A percentile compares a stretch with the other conserved stretches of the same genome.
Conservation (phyloP, 2,329 filamentous ascomycete species). For the Paracamarosporium sp. region DNA sequence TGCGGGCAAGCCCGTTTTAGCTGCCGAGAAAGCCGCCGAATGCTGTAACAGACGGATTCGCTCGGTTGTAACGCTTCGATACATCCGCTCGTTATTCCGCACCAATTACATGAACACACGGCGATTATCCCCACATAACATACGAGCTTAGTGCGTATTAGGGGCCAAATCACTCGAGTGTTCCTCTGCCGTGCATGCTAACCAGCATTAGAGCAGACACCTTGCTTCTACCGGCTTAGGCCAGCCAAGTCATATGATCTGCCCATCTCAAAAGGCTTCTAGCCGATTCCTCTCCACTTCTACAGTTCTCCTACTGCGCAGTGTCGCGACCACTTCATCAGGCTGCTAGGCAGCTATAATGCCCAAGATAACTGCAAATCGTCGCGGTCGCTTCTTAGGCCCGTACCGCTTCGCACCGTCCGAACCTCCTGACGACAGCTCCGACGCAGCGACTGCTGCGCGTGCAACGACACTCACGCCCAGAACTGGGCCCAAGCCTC, state of each 20-base stretch:
- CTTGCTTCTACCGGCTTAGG: neutral
- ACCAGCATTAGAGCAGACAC: neutral
- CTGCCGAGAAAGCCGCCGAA: neutral
- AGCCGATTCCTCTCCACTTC: neutral
- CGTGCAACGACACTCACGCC: neutral
- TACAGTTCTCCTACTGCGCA: neutral
- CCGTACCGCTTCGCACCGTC: slow-evolving; percentile 5
- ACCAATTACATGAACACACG: neutral
- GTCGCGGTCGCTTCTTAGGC: slow-evolving; percentile 5
- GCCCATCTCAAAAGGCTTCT: neutral
- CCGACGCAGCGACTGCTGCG: neutral
- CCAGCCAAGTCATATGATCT: neutral
- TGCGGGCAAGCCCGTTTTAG: neutral
- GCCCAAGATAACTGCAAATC: neutral
- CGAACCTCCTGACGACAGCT: neutral
- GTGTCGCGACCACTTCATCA: neutral
- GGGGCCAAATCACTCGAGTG: neutral
- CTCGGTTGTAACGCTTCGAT: neutral
- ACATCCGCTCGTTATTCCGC: neutral
- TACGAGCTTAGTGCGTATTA: neutral
- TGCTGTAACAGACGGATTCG: neutral
- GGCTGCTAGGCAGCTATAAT: slow-evolving; percentile 8
- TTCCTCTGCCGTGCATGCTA: slow-evolving; percentile 2
- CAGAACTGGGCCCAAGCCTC: slow-evolving; percentile 1
- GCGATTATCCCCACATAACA: neutral